Evolutionary conservation across 164 flowering plant species (phyloP), one percentile per base, ranked within the genome.

Genomic region (Piper betle): DNA sequence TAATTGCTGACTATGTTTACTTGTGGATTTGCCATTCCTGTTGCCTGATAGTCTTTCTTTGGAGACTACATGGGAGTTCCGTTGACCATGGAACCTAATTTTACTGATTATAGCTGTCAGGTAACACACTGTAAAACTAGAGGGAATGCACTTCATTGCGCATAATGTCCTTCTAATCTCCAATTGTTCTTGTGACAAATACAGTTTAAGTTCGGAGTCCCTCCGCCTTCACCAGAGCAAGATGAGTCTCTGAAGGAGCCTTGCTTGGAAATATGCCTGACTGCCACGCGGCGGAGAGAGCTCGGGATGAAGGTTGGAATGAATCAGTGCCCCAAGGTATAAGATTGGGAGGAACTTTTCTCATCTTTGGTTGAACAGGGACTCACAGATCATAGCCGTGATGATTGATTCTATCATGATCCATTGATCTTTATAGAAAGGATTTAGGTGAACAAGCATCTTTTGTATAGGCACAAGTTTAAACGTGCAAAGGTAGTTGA

Each of bases 81-180:
- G n/a, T 60, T 92, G 39, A 43, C 77, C 60, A 92, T 92, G 98
- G 98, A 92, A 67, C 98, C 98, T 52, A 84, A 87, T 71, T 92
- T 84, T 73, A 73, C 59, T 8, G 94, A 92, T 64, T 89, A 83
- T 68, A 92, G 98, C 77, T 92, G 98, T 68, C 97, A 84, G 97
- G 96, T 92, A 78, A 70, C 55, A 43, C 33, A 57, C 3, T 39
- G 15, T 57, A 37, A 15, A 15, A 37, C 33, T 57, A 8, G 17
- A 16, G 6, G 12, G 20, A 17, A 20, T 57, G 13, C 17, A 37
- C 58, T 57, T 25, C 5, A 16, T 7, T 53, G 18, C 55, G 20
- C 7, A 18, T 53, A 17, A 5, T 17, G 6, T 16, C 20, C 19
- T 53, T 5, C 18, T 15, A n/a, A 39, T 37, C 11, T 8, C n/a